These are phyloP conservation scores for Boechera divaricarpa DNA, from an alignment of 345 rosid species.

Conservation along the genomic window DNA sequence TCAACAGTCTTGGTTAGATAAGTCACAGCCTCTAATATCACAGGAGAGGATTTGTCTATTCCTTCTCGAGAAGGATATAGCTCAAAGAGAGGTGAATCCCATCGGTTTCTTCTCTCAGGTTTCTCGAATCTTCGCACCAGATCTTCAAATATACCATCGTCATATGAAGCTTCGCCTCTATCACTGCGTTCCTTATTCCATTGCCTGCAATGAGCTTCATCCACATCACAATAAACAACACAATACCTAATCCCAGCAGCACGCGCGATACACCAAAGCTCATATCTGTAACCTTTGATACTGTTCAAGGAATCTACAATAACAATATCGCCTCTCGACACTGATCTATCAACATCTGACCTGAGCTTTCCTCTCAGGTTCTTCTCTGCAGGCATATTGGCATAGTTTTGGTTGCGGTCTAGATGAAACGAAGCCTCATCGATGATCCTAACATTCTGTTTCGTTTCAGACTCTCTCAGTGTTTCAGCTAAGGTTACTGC, in stretches of 20 bases:
- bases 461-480: conserved; percentile 70
- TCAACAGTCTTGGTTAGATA: conserved; percentile 81
- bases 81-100: conserved; percentile 98
- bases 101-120: conserved; percentile 86
- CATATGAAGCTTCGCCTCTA: conserved; percentile 65
- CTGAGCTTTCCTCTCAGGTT: conserved; percentile 89
- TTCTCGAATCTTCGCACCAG: conserved; percentile 86
- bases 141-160: conserved; percentile 75
- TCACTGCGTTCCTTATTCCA: conserved; percentile 82
- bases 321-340: conserved; percentile 77
- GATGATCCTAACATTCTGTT: conserved; percentile 62
- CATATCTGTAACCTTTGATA: conserved; percentile 95
- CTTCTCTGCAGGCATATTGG: conserved; percentile 89
- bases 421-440: conserved; percentile 86
- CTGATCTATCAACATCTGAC: conserved; percentile 97
- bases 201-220: conserved; percentile 63
- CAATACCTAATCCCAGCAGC: conserved; percentile 89
- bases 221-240: conserved; percentile 72
- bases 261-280: conserved; percentile 96
- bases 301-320: conserved; percentile 93
- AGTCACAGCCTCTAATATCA: conserved; percentile 71
- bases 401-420: conserved; percentile 88
- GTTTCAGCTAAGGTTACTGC: conserved; percentile 67
- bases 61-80: conserved; percentile 63
- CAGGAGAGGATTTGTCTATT: conserved; percentile 63